Conservation (phyloP, 345 rosid species). For the Lepidium didymum region DNA sequence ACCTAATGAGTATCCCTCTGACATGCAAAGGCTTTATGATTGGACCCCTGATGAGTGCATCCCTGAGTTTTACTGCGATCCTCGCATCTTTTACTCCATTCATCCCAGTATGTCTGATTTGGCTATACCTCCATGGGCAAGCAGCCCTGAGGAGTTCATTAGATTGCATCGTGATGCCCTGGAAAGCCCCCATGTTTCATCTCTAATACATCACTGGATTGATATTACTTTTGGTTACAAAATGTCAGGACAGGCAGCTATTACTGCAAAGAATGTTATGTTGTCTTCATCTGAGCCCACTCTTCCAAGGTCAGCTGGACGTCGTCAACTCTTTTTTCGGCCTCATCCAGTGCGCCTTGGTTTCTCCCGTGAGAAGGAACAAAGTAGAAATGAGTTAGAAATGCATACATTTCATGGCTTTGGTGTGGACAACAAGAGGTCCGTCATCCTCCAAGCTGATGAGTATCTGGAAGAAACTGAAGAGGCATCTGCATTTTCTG, state of each 20-base stretch:
- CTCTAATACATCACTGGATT: constrained; percentile 78
- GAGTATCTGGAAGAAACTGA: constrained; percentile 53
- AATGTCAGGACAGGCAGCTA: constrained; percentile 86
- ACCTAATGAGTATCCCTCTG: constrained; percentile 95
- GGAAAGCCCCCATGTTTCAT: constrained; percentile 70
- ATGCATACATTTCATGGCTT: constrained; percentile 30
- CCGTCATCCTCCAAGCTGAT: constrained; percentile 42
- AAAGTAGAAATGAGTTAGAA: constrained; percentile 25
- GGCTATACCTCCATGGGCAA: constrained; percentile 86
- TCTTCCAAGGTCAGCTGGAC: constrained; percentile 68
- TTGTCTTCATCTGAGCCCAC: constrained; percentile 67
- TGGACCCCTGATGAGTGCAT: constrained; percentile 99
- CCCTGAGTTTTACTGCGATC: constrained; percentile 87
- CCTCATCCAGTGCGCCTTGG: constrained; percentile 68
- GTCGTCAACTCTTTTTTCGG: constrained; percentile 70
- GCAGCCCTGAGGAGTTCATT: constrained; percentile 76
- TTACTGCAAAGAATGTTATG: constrained; percentile 92
- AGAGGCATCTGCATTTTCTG: constrained; percentile 69
- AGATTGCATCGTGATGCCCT: constrained; percentile 78
- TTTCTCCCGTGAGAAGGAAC: constrained; percentile 28
- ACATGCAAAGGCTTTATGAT: constrained; percentile 88
- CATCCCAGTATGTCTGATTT: constrained; percentile 87
- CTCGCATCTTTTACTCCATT: constrained; percentile 59
- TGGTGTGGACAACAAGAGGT: constrained; percentile 34
- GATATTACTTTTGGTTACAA: constrained; percentile 90